phyloP scores from a whole-genome alignment of 2,329 filamentous ascomycete genomes.

The Talaromyces amestolkiae region DNA sequence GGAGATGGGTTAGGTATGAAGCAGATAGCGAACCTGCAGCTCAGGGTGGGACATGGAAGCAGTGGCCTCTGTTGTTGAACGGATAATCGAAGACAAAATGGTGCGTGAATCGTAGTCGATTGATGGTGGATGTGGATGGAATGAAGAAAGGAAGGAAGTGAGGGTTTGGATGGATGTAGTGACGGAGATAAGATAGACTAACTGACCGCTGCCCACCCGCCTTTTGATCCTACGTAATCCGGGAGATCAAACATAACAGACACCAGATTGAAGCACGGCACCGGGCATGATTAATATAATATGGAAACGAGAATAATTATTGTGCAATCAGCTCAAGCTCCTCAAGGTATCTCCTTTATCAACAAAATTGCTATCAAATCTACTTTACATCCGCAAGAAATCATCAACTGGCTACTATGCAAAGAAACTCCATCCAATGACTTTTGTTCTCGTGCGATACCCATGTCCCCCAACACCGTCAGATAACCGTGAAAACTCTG shows the following conservation, averaged over 20 bases:
- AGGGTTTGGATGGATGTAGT: conserved; percentile 5
- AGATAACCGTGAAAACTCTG: conserved; percentile 4
- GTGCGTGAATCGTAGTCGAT: background rate
- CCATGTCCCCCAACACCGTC: conserved; percentile 18
- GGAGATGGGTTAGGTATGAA: background rate
- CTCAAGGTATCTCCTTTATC: background rate
- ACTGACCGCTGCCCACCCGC: background rate
- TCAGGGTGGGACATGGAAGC: conserved; percentile 24
- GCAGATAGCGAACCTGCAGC: conserved; percentile 3
- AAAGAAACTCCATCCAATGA: conserved; percentile 20
- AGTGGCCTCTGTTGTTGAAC: background rate
- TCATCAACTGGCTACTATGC: conserved; percentile 13
- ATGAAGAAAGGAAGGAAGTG: conserved; percentile 4
- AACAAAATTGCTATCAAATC: conserved; percentile 6
- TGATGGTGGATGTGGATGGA: background rate
- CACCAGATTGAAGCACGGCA: too few species aligned
- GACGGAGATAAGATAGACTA: conserved; percentile 31
- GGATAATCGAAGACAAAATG: background rate
- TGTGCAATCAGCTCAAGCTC: background rate
- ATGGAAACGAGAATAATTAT: background rate
- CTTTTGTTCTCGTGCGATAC: conserved; percentile 18
- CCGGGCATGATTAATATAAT: background rate
- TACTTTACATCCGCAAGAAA: background rate
- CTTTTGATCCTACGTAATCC: too few species aligned
- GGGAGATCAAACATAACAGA: too few species aligned